These are phyloP conservation scores for Brassica rapa DNA, from an alignment of 345 rosid genomes.

Conservation along the genomic window DNA sequence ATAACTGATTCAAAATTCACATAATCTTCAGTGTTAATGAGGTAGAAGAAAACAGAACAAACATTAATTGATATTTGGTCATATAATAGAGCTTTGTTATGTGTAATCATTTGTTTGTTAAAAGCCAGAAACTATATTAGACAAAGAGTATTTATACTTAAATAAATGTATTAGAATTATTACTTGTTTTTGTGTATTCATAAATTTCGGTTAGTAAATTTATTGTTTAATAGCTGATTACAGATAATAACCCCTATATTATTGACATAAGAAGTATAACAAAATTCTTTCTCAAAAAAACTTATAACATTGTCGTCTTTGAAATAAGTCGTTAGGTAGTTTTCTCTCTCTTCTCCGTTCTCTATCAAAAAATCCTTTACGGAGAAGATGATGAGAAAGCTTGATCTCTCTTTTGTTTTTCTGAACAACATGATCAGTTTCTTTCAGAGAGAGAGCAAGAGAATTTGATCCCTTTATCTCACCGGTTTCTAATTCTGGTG, in stretches of 20 bases:
- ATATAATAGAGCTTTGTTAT: background rate
- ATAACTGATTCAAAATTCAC: background rate
- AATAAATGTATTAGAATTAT: background rate
- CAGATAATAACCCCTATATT: background rate
- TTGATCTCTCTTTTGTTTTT: too few relatives aligned
- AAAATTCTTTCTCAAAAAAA: background rate
- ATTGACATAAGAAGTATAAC: background rate
- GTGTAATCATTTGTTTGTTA: background rate
- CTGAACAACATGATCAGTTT: too few relatives aligned
- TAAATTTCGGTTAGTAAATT: background rate
- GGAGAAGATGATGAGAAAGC: too few relatives aligned
- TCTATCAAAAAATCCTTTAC: too few relatives aligned
- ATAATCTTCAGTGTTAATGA: background rate
- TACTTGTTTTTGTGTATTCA: background rate
- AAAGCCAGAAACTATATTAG: background rate
- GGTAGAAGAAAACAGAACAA: background rate
- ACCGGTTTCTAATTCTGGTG: too few relatives aligned
- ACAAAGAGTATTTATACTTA: background rate
- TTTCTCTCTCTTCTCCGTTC: too few relatives aligned
- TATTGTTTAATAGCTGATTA: background rate
- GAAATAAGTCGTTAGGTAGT: conserved; percentile 10
- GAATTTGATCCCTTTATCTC: too few relatives aligned
- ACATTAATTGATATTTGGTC: background rate
- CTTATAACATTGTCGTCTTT: background rate
- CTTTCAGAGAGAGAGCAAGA: too few relatives aligned